These are phyloP conservation scores for Zoysia pacifica DNA, from an alignment of 176 grass and related monocot genomes.

Conservation along the genomic window DNA sequence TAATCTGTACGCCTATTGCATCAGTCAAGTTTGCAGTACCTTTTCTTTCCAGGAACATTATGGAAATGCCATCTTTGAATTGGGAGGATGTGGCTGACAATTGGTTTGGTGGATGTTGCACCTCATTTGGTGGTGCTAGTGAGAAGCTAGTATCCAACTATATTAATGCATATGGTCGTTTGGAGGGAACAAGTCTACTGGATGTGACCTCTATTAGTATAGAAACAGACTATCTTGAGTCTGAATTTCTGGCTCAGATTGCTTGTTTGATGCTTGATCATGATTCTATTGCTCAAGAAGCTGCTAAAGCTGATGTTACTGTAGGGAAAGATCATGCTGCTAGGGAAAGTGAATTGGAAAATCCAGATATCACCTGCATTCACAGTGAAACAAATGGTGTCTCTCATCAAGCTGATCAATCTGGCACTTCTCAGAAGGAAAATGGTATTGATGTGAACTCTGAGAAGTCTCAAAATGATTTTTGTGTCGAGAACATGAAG, in stretches of 20 bases:
- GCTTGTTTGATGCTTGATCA: conserved; percentile 9
- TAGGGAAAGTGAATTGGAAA: conserved; percentile 3
- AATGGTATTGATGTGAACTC: conserved; percentile 26
- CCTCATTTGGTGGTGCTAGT: conserved; percentile 74
- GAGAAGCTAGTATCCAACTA: conserved; percentile 72
- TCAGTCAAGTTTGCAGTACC: not conserved
- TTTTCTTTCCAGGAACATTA: conserved; percentile 55
- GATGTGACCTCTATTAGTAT: conserved; percentile 63
- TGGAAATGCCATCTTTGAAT: conserved; percentile 87
- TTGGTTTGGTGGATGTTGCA: conserved; percentile 95
- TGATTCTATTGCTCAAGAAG: conserved; percentile 21
- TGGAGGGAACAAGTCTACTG: conserved; percentile 61
- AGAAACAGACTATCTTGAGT: conserved; percentile 63
- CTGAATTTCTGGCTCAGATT: conserved; percentile 24
- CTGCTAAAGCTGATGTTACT: conserved; percentile 33
- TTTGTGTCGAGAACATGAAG: conserved; percentile 33
- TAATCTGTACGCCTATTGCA: not conserved
- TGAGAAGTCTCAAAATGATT: conserved; percentile 37
- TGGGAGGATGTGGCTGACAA: conserved; percentile 95
- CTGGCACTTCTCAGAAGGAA: conserved; percentile 2
- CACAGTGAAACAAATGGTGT: conserved; percentile 35
- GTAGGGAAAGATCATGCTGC: conserved; percentile 18
- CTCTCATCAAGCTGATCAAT: conserved; percentile 20
- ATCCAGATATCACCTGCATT: conserved; percentile 27
- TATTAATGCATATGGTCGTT: conserved; percentile 54